Percentiles rank a stretch among this genome's conserved stretches.
Evolutionary conservation across 23 red algal genomes (phyloP).

Genomic region (Gracilariopsis chorda): DNA sequence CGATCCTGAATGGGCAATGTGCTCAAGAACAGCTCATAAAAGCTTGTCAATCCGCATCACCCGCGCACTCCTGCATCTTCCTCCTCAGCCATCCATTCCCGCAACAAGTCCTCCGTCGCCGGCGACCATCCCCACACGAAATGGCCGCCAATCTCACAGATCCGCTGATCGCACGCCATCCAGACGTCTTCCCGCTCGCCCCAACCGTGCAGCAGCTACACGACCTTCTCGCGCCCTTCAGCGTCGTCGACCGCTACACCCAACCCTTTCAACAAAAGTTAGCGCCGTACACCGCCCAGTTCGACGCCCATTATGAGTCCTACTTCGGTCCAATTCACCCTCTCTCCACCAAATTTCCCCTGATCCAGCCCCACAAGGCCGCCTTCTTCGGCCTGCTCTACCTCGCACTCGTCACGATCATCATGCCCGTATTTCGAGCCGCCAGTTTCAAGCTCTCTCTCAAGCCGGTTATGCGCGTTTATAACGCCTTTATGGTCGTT

Average conservation of each 20-base stretch:
- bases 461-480: conserved; percentile 74
- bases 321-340: conserved; percentile 47
- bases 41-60: no score
- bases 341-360: conserved; percentile 35
- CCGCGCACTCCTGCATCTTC: no score
- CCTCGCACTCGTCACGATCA: conserved; percentile 14
- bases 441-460: conserved; percentile 36
- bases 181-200: no score
- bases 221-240: background rate
- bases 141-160: no score
- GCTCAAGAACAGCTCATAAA: no score
- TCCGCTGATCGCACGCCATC: no score
- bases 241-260: background rate
- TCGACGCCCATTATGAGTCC: conserved; percentile 12
- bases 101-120: no score
- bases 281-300: background rate
- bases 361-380: conserved; percentile 54
- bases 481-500: conserved; percentile 83
- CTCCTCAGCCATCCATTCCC: no score
- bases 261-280: background rate
- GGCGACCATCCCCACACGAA: no score
- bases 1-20: no score
- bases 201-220: background rate
- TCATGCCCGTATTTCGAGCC: conserved; percentile 30
- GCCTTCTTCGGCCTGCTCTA: conserved; percentile 26